These are phyloP conservation scores for Cadophora luteo-olivacea DNA, from an alignment of 2,329 filamentous ascomycete genomes.

Conservation along the genomic window DNA sequence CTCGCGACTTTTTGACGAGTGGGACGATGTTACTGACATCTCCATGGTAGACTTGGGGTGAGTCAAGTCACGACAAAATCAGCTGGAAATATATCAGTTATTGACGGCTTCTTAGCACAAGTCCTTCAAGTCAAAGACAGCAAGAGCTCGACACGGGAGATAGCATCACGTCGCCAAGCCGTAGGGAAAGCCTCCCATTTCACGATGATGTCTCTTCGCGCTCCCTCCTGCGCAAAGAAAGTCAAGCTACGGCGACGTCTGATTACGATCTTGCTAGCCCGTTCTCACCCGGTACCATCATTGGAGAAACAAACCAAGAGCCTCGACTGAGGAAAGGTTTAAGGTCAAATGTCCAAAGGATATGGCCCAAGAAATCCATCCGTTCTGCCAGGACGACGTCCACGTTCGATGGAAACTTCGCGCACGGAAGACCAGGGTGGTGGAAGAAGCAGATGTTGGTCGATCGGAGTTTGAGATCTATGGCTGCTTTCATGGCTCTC, in stretches of 20 bases:
- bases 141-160: constrained; percentile 1
- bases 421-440: constrained; percentile 33
- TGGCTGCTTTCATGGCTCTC: constrained; percentile 33
- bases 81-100: background rate
- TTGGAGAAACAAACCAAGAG: background rate
- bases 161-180: background rate
- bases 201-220: constrained; percentile 22
- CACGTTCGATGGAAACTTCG: constrained; percentile 34
- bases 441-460: constrained; percentile 38
- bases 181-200: background rate
- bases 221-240: constrained; percentile 21
- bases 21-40: constrained; percentile 26
- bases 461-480: constrained; percentile 33
- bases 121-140: background rate
- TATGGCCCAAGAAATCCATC: background rate
- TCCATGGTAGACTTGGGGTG: constrained; percentile 28
- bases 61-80: background rate
- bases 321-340: constrained; percentile 19
- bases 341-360: constrained; percentile 2
- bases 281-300: background rate
- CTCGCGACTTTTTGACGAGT: constrained; percentile 27
- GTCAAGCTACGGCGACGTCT: background rate
- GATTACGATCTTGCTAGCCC: background rate
- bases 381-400: constrained; percentile 22
- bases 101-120: background rate